Evolutionary conservation across 2,329 filamentous ascomycete genomes (phyloP).

Genomic region (Arachnopeziza araneosa): DNA sequence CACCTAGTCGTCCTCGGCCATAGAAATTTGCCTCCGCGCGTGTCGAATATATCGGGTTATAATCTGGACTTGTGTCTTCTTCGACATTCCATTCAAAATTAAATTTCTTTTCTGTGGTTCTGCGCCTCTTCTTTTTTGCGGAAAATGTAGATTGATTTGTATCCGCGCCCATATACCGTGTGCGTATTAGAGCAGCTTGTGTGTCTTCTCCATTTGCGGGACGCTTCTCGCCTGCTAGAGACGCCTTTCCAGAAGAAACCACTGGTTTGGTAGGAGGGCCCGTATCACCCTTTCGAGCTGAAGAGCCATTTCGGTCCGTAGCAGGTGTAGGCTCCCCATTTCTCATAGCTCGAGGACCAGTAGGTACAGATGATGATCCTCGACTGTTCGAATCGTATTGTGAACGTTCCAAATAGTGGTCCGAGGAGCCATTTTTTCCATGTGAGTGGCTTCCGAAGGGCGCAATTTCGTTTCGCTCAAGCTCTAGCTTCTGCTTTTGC

Average conservation of each 20-base stretch:
- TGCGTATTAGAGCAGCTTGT: slow-evolving; percentile 68
- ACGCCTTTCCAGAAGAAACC: slow-evolving; percentile 24
- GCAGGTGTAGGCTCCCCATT: slow-evolving; percentile 41
- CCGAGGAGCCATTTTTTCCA: slow-evolving; percentile 11
- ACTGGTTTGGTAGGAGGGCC: slow-evolving; percentile 28
- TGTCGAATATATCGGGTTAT: slow-evolving; percentile 74
- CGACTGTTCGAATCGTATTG: slow-evolving; percentile 23
- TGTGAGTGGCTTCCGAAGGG: slow-evolving; percentile 16
- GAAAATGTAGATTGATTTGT: slow-evolving; percentile 84
- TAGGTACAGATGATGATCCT: slow-evolving; percentile 47
- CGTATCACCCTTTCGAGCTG: slow-evolving; percentile 18
- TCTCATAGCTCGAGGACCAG: slow-evolving; percentile 66
- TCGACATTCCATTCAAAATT: slow-evolving; percentile 97
- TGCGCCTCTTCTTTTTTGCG: slow-evolving; percentile 89
- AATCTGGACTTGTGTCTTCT: slow-evolving; percentile 82
- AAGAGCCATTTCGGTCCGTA: slow-evolving; percentile 19
- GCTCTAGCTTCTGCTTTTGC: slow-evolving; percentile 42
- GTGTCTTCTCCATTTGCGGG: slow-evolving; percentile 48
- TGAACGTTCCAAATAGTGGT: slow-evolving; percentile 10
- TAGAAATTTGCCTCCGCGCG: slow-evolving; percentile 64
- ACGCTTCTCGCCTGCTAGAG: slow-evolving; percentile 33
- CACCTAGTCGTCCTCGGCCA: slow-evolving; percentile 61
- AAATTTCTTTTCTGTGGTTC: slow-evolving; percentile 94
- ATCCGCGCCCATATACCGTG: slow-evolving; percentile 88
- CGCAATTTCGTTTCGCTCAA: slow-evolving; percentile 22